Percentiles rank a stretch among this genome's conserved stretches.
phyloP scores from a whole-genome alignment of 352 stramenopile genomes.

The Globisporangium cederbergense region DNA sequence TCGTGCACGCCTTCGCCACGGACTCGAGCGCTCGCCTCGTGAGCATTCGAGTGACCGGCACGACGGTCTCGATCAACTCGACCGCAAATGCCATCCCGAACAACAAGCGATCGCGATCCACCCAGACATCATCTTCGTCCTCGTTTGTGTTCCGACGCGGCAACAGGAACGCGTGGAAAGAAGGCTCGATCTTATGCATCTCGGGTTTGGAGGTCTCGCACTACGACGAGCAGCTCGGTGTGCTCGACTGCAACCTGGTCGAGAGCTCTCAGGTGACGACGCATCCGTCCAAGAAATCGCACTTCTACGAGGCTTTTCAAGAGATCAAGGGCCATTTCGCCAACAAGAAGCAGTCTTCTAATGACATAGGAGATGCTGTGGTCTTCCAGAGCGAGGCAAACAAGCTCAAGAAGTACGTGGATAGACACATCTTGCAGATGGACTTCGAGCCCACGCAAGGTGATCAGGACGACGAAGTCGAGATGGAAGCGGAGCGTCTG shows the following conservation, averaged over 20 bases:
- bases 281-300: conserved; percentile 56
- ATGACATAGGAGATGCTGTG: conserved; percentile 7
- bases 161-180: conserved; percentile 44
- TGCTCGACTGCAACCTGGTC: conserved; percentile 54
- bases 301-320: conserved; percentile 33
- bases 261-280: conserved; percentile 57
- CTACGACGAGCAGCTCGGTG: conserved; percentile 47
- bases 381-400: conserved; percentile 20
- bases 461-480: conserved; percentile 18
- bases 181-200: conserved; percentile 51
- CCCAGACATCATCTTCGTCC: conserved; percentile 9
- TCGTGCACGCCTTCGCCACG: conserved; percentile 58
- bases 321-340: conserved; percentile 9
- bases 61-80: conserved; percentile 19
- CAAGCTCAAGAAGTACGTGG: conserved; percentile 45
- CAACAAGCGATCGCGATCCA: neutral
- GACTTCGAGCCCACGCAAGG: conserved; percentile 37
- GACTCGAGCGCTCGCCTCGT: conserved; percentile 46
- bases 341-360: conserved; percentile 15
- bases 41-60: conserved; percentile 46
- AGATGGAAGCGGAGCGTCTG: conserved; percentile 42
- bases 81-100: conserved; percentile 5
- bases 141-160: conserved; percentile 46
- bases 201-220: conserved; percentile 61
- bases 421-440: conserved; percentile 39